Conservation (phyloP, 345 rosid species). For the Salix purpurea region DNA sequence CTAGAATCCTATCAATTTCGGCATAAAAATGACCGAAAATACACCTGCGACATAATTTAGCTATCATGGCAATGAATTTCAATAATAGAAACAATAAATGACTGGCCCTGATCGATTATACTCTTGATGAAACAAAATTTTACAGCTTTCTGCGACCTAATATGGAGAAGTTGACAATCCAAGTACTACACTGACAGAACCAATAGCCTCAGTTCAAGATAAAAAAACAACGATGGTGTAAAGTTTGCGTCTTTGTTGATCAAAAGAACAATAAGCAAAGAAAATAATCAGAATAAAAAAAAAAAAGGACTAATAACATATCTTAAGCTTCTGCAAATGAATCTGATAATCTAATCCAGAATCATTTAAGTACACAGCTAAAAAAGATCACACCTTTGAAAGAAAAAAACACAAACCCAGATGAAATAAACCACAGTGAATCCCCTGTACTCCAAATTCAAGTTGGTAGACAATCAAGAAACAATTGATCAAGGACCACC, state of each 20-base stretch:
- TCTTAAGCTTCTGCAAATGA: neutral
- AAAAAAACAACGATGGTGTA: neutral
- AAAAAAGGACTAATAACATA: neutral
- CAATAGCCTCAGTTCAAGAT: neutral
- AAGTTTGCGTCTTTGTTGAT: neutral
- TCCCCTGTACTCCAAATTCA: constrained; percentile 4
- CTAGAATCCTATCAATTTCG: neutral
- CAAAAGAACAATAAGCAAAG: neutral
- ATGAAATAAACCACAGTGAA: neutral
- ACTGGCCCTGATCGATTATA: neutral
- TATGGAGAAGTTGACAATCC: neutral
- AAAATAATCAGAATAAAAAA: neutral
- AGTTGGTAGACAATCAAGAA: neutral
- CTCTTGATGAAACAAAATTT: neutral
- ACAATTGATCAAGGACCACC: neutral
- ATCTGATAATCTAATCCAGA: neutral
- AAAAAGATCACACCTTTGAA: neutral
- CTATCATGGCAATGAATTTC: neutral
- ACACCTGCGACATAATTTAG: neutral
- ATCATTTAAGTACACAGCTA: neutral
- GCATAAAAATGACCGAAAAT: neutral
- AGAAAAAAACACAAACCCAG: neutral
- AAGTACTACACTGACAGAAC: neutral
- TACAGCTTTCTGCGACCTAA: neutral
- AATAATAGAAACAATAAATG: neutral